These are phyloP conservation scores for Phytopythium sindhum DNA, from an alignment of 352 stramenopile genomes.

Conservation along the genomic window DNA sequence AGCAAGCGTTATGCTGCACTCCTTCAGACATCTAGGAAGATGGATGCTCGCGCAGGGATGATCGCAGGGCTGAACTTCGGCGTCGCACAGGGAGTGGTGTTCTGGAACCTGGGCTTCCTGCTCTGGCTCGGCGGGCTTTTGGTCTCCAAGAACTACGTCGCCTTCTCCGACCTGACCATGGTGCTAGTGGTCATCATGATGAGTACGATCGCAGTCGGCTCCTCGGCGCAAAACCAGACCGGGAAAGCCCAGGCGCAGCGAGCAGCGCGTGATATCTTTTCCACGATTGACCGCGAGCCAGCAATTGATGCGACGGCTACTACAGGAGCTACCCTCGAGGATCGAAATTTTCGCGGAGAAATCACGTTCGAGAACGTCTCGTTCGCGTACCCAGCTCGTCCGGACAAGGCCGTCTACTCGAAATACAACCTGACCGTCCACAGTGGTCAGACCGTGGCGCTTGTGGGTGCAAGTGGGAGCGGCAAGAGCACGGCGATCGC, in stretches of 20 bases:
- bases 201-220: slow-evolving; percentile 42
- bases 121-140: slow-evolving; percentile 55
- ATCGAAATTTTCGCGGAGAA: slow-evolving; percentile 33
- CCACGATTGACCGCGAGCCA: slow-evolving; percentile 69
- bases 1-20: slow-evolving; percentile 18
- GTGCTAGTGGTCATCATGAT: slow-evolving; percentile 50
- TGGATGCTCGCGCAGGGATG: slow-evolving; percentile 27
- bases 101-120: slow-evolving; percentile 45
- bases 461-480: slow-evolving; percentile 79
- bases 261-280: slow-evolving; percentile 70
- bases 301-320: slow-evolving; percentile 29
- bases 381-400: slow-evolving; percentile 90
- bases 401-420: slow-evolving; percentile 69
- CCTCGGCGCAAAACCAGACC: slow-evolving; percentile 44
- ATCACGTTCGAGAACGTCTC: slow-evolving; percentile 80
- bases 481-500: slow-evolving; percentile 79
- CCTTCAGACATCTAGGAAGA: slow-evolving; percentile 25
- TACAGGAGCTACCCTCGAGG: slow-evolving; percentile 11
- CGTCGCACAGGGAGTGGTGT: slow-evolving; percentile 39
- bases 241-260: slow-evolving; percentile 50
- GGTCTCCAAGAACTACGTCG: slow-evolving; percentile 33
- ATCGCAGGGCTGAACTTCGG: slow-evolving; percentile 43
- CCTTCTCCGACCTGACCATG: slow-evolving; percentile 47
- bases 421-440: slow-evolving; percentile 59
- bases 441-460: slow-evolving; percentile 64